A percentile compares a stretch with the other conserved stretches of the same genome.
phyloP scores from a whole-genome alignment of 148 eudicot species.

The Vaccinium myrtillus region DNA sequence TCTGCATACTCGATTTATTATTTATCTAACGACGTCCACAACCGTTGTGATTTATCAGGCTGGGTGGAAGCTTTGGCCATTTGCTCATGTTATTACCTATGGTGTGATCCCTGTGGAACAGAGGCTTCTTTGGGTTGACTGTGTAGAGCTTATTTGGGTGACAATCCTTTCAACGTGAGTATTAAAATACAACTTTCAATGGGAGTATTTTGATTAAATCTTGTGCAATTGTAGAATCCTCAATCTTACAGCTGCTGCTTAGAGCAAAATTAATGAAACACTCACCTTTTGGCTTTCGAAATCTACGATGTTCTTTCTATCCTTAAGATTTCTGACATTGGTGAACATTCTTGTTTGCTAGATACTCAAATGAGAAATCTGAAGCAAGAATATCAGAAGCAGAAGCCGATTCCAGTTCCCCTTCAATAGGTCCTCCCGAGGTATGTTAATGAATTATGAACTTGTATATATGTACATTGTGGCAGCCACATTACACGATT shows the following conservation, averaged over 20 bases:
- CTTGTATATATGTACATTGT: neutral
- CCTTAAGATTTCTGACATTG: constrained; percentile 6
- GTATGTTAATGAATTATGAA: constrained; percentile 29
- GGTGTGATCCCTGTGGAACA: constrained; percentile 89
- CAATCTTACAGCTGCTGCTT: neutral
- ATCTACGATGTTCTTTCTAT: neutral
- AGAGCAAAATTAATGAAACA: neutral
- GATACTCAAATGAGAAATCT: constrained; percentile 89
- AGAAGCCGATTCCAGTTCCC: constrained; percentile 35
- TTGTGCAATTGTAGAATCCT: neutral
- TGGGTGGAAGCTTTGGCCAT: constrained; percentile 95
- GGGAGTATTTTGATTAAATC: neutral
- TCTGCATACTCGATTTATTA: neutral
- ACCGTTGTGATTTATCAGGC: constrained; percentile 42
- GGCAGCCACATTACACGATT: neutral
- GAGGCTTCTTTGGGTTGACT: constrained; percentile 98
- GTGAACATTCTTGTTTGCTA: constrained; percentile 22
- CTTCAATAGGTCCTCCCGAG: constrained; percentile 41
- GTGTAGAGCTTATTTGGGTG: constrained; percentile 94
- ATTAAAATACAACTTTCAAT: neutral
- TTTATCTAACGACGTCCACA: constrained; percentile 9
- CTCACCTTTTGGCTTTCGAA: neutral
- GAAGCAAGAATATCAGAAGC: constrained; percentile 76
- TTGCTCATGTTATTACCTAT: constrained; percentile 86
- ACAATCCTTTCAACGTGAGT: constrained; percentile 96